These are phyloP conservation scores for Neonectria magnoliae DNA, from an alignment of 2,329 filamentous ascomycete genomes.

Conservation along the genomic window DNA sequence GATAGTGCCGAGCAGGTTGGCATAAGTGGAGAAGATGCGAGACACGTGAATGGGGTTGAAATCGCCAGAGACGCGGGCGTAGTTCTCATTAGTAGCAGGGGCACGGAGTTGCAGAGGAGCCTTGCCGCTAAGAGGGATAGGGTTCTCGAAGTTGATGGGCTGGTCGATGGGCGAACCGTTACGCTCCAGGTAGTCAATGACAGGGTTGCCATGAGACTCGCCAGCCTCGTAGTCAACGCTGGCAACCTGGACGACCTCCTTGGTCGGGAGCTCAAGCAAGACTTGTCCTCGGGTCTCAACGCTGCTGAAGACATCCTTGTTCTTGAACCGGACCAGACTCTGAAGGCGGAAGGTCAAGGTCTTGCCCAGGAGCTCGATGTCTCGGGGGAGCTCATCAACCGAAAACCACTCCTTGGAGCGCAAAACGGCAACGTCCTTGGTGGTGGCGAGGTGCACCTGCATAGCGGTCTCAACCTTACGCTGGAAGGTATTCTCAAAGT, in stretches of 20 bases:
- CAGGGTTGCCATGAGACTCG: constrained; percentile 92
- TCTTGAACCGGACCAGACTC: constrained; percentile 92
- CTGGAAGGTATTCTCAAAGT: constrained; percentile 99
- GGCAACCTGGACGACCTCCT: constrained; percentile 97
- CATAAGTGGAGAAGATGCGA: constrained; percentile 94
- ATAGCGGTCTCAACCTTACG: constrained; percentile 96
- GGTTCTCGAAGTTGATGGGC: constrained; percentile 95
- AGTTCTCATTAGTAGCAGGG: constrained; percentile 96
- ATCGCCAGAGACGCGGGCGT: constrained; percentile 96
- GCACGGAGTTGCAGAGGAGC: constrained; percentile 88
- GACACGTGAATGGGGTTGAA: constrained; percentile 99
- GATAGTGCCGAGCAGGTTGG: constrained; percentile 94
- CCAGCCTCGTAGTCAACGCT: constrained; percentile 96
- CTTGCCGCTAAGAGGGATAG: constrained; percentile 94
- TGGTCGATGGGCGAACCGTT: constrained; percentile 94
- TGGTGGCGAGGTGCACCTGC: constrained; percentile 86
- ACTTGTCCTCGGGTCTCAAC: constrained; percentile 94
- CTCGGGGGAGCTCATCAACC: constrained; percentile 73
- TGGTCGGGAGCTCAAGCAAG: constrained; percentile 91
- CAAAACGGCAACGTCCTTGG: constrained; percentile 92
- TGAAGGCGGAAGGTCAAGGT: constrained; percentile 96
- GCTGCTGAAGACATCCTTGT: constrained; percentile 88
- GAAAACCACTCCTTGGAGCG: constrained; percentile 99
- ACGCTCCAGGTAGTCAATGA: constrained; percentile 93
- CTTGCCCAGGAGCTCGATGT: constrained; percentile 89